Base-by-base conservation (phyloP, 768 basidiomycete genomes). In the Russula sp. region DNA sequence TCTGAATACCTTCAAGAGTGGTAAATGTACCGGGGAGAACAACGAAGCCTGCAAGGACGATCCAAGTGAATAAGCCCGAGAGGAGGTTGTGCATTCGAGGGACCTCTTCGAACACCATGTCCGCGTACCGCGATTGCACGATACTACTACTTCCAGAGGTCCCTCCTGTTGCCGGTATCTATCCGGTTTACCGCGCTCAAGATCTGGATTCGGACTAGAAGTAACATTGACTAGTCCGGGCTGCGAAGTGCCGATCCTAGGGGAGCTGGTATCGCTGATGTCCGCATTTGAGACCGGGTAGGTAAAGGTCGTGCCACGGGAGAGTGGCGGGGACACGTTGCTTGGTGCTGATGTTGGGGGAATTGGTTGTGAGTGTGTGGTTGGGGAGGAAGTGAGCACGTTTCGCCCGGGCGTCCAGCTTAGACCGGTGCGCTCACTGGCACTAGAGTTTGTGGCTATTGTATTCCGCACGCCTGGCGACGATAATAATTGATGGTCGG, bases 21-120 rank as follows among this genome's bases (percentile, higher is more conserved):
- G 2, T 16, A 50, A 65, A 65, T 51, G 64, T 65, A 34, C 60
- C 59, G 36, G 64, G 59, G 20, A 60, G 48, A 11, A 65, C 55
- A 43, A 61, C 56, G 60, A 65, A 65, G 29, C 64, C 64, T 5
- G 60, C 64, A 9, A 65, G 64, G 36, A 60, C 25, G 20, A 61
- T 38, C 64, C 64, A 65, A 18, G 64, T 65, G 64, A 55, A 61
- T 34, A 61, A 32, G 45, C 43, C 14, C 20, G 60, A 48, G 39
- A 61, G 25, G 43, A 58, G 13, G 48, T 45, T 51, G 46, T 65
- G 18, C 11, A 9, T 3, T 7, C 29, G 29, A 18, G 64, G 64
- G 29, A 65, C 59, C 2, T 50, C 51, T 16, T 57, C 60, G n/a
- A 50, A 51, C 32, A 60, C 51, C 60, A 65, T 65, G 5, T 53